Percentiles rank a stretch among this genome's conserved stretches.
Evolutionary conservation across 139 green algal species (phyloP).

Genomic region (Pseudopediastrum boryanum): DNA sequence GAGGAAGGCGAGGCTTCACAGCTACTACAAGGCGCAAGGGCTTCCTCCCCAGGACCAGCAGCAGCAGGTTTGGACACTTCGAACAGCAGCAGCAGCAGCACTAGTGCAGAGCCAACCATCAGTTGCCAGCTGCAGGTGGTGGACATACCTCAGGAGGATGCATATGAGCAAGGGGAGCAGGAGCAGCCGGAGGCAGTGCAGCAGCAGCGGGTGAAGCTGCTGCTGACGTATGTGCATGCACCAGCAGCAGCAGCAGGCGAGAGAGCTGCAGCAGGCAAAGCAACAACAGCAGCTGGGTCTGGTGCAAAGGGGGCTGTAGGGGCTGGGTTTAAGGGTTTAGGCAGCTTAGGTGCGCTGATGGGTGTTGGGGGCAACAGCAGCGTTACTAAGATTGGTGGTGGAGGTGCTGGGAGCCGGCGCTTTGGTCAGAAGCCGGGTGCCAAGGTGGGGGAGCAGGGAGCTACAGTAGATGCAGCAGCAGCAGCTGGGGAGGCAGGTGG

Average conservation of each 20-base stretch:
- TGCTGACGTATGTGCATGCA: neutral
- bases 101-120: too few relatives aligned
- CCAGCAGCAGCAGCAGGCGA: slow-evolving; percentile 2
- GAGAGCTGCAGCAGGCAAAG: neutral
- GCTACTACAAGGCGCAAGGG: neutral
- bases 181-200: neutral
- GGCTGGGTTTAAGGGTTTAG: too few relatives aligned
- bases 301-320: too few relatives aligned
- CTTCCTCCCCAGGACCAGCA: neutral
- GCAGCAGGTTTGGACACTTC: neutral
- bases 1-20: slow-evolving; percentile 6
- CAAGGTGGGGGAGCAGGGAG: neutral
- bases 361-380: neutral
- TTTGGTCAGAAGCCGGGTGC: too few relatives aligned
- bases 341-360: too few relatives aligned
- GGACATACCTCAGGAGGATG: neutral
- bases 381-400: neutral
- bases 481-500: neutral
- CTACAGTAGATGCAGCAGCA: neutral
- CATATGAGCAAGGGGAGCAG: neutral
- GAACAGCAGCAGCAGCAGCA: slow-evolving; percentile 5
- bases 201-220: slow-evolving; percentile 7
- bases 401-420: neutral
- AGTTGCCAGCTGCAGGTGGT: slow-evolving; percentile 1
- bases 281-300: neutral